Percentiles rank a stretch among this genome's conserved stretches.
These are phyloP conservation scores for Nephelium lappaceum DNA, from an alignment of 345 rosid genomes.

Conservation along the genomic window DNA sequence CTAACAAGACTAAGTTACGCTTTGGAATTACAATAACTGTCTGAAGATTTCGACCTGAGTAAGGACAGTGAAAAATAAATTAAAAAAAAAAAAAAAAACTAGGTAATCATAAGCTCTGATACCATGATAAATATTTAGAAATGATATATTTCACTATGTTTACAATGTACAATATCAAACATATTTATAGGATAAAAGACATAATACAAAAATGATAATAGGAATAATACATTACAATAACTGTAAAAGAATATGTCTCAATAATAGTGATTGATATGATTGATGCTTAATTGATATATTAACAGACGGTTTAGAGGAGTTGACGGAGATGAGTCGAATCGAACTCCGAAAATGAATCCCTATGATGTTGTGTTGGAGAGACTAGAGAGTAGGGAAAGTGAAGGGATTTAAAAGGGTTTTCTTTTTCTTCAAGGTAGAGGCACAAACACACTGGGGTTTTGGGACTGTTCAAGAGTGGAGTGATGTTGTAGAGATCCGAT, in stretches of 20 bases:
- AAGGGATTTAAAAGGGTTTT: constrained; percentile 28
- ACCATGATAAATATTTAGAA: too few species aligned
- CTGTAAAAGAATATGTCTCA: too few species aligned
- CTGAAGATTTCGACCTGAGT: neutral
- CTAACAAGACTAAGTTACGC: neutral
- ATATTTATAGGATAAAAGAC: too few species aligned
- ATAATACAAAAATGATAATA: too few species aligned
- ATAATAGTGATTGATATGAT: too few species aligned
- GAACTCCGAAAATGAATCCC: neutral
- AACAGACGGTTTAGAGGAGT: neutral
- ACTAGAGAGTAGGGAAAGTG: neutral
- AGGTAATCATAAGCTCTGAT: too few species aligned
- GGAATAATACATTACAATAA: too few species aligned
- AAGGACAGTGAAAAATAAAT: too few species aligned
- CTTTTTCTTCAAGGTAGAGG: constrained; percentile 31
- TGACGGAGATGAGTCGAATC: neutral
- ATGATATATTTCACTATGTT: too few species aligned
- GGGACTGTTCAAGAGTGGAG: neutral
- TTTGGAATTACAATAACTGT: neutral
- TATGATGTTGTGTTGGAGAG: neutral
- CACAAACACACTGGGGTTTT: neutral
- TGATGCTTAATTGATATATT: too few species aligned
- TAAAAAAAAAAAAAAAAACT: too few species aligned
- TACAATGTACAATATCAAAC: too few species aligned
- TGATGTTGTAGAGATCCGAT: neutral